Percentiles rank a stretch among this genome's conserved stretches.
These are phyloP conservation scores for Knufia fluminis DNA, from an alignment of 2,329 filamentous ascomycete genomes.

Conservation along the genomic window DNA sequence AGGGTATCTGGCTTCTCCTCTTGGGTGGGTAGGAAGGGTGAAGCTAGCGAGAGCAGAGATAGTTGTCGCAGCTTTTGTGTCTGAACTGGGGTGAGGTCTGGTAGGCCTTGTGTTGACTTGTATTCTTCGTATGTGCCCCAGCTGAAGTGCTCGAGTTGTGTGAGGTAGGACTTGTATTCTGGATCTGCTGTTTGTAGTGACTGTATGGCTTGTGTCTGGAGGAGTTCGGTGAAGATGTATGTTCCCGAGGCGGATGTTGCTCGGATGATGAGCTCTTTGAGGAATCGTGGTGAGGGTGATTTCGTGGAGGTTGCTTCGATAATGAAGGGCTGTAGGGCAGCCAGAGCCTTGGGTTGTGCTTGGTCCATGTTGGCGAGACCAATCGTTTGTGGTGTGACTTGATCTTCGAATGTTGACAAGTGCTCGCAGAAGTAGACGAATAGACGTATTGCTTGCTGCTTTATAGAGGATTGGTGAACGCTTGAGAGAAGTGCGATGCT, in stretches of 20 bases:
- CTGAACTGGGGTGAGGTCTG: conserved; percentile 63
- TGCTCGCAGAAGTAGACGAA: neutral
- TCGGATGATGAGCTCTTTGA: conserved; percentile 74
- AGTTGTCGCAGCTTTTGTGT: conserved; percentile 80
- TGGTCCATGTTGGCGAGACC: conserved; percentile 42
- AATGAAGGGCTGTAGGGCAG: conserved; percentile 70
- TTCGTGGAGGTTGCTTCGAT: conserved; percentile 76
- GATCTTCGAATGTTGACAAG: neutral
- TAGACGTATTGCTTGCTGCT: too few species aligned
- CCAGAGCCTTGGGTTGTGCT: conserved; percentile 44
- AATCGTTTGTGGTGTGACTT: too few species aligned
- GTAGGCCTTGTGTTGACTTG: conserved; percentile 53
- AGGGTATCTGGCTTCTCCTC: conserved; percentile 34
- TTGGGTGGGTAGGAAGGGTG: conserved; percentile 24
- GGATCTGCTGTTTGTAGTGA: conserved; percentile 49
- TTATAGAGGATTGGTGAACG: neutral
- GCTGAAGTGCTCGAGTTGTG: conserved; percentile 77
- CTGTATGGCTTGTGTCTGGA: conserved; percentile 70
- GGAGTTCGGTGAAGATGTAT: conserved; percentile 89
- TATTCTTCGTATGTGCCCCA: conserved; percentile 84
- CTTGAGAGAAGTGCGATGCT: neutral
- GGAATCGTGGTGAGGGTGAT: conserved; percentile 62
- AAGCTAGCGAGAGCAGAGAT: conserved; percentile 72
- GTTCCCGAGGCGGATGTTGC: conserved; percentile 85
- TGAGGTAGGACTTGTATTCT: conserved; percentile 55